phyloP scores from a whole-genome alignment of 2,329 filamentous ascomycete genomes.

The Aspergillus aculeatinus region DNA sequence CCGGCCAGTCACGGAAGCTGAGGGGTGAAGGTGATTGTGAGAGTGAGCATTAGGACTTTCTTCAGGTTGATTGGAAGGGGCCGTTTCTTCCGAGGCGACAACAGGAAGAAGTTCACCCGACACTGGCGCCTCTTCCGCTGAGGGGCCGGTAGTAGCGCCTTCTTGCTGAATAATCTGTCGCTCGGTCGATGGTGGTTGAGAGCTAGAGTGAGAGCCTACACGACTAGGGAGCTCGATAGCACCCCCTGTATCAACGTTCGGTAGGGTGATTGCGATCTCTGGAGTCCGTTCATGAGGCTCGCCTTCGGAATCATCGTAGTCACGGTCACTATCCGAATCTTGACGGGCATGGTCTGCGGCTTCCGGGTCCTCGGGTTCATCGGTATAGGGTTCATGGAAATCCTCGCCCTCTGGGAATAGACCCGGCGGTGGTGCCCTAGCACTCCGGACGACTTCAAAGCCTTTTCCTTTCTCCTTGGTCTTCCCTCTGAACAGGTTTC shows the following conservation, averaged over 20 bases:
- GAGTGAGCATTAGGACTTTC: conserved; percentile 11
- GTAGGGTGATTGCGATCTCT: conserved; percentile 52
- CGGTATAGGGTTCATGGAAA: conserved; percentile 64
- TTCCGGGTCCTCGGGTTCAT: conserved; percentile 46
- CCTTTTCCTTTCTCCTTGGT: conserved; percentile 94
- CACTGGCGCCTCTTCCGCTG: conserved; percentile 17
- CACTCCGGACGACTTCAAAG: conserved; percentile 92
- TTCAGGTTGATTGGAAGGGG: conserved; percentile 15
- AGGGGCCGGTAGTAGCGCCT: conserved; percentile 14
- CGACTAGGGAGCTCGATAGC: conserved; percentile 65
- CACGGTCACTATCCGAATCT: conserved; percentile 23
- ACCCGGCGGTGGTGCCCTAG: conserved; percentile 78
- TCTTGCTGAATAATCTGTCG: conserved; percentile 69
- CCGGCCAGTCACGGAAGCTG: conserved; percentile 34
- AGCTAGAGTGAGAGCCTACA: conserved; percentile 59
- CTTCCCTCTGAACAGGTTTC: conserved; percentile 74
- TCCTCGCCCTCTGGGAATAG: conserved; percentile 55
- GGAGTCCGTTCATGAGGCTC: conserved; percentile 14
- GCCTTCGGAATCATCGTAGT: conserved; percentile 31
- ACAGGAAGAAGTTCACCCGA: conserved; percentile 21
- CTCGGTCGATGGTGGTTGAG: conserved; percentile 53
- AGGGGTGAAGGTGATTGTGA: conserved; percentile 26
- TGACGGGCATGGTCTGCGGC: conserved; percentile 26
- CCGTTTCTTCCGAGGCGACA: conserved; percentile 9
- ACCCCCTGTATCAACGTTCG: conserved; percentile 59